A percentile compares a stretch with the other conserved stretches of the same genome.
These are phyloP conservation scores for Salix arbutifolia DNA, from an alignment of 345 rosid genomes.

Conservation along the genomic window DNA sequence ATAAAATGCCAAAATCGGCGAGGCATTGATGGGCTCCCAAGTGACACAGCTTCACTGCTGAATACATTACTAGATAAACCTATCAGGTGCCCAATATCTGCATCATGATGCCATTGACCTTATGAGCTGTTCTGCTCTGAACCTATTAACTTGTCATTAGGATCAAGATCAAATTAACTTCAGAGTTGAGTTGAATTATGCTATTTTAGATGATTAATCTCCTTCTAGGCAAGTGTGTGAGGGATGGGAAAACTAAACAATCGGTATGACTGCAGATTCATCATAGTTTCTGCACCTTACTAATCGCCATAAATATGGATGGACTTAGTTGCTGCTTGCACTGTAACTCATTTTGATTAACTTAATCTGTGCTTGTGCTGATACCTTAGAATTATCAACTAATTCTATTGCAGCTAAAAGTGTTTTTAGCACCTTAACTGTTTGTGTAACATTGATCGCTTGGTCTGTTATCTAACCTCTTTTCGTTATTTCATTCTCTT, in stretches of 20 bases:
- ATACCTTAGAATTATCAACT: background rate
- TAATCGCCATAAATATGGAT: background rate
- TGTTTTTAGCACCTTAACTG: background rate
- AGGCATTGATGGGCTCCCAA: background rate
- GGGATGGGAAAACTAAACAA: background rate
- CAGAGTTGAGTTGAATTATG: background rate
- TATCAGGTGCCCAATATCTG: background rate
- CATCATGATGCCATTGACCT: background rate
- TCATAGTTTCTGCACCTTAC: background rate
- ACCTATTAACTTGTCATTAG: background rate
- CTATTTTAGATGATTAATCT: background rate
- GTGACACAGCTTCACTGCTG: background rate
- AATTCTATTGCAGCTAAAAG: background rate
- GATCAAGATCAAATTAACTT: background rate
- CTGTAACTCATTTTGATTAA: background rate
- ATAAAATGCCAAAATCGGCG: background rate
- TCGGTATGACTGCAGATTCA: background rate
- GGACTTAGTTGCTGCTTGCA: background rate
- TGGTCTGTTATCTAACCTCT: background rate
- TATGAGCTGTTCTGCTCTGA: background rate
- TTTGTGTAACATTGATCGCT: background rate
- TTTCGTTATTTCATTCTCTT: background rate
- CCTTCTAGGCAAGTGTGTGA: background rate
- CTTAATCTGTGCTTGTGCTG: background rate
- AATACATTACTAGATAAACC: background rate